A percentile compares a stretch with the other conserved stretches of the same genome.
These are phyloP conservation scores for Sarocladium oryzae DNA, from an alignment of 2,329 filamentous ascomycete genomes.

Conservation along the genomic window DNA sequence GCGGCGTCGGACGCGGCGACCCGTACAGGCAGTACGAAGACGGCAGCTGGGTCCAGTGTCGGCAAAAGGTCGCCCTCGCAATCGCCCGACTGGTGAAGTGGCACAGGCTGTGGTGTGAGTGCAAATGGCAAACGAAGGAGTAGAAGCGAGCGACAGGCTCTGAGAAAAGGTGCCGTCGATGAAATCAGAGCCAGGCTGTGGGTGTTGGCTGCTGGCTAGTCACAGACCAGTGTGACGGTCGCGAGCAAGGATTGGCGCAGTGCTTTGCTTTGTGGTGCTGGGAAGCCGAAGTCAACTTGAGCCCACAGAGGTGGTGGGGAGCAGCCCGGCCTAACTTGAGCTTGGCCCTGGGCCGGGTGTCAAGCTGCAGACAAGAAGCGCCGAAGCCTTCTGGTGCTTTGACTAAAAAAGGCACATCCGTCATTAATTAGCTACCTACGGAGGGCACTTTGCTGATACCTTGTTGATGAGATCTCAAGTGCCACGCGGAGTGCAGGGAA, in stretches of 20 bases:
- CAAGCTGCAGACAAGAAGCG: background rate
- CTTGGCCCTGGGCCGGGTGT: background rate
- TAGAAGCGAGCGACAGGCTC: too few species aligned
- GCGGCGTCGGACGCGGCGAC: constrained; percentile 1
- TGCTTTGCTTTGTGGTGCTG: background rate
- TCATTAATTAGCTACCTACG: constrained; percentile 1
- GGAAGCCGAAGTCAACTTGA: background rate
- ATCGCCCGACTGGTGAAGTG: background rate
- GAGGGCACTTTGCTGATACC: too few species aligned
- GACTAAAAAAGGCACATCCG: background rate
- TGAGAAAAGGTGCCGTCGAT: background rate
- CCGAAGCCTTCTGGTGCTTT: background rate
- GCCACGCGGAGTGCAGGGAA: constrained; percentile 6
- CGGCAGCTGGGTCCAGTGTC: background rate
- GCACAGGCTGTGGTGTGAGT: background rate
- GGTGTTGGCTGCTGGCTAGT: background rate
- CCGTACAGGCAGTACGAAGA: background rate
- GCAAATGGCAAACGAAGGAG: background rate
- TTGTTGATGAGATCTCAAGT: constrained; percentile 2
- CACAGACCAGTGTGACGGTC: background rate
- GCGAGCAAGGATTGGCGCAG: constrained; percentile 5
- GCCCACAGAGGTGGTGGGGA: constrained; percentile 3
- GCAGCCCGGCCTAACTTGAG: background rate
- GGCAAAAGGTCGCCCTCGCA: background rate
- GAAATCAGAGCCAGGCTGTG: background rate